Evolutionary conservation across 805 yeast genomes (phyloP), one percentile per base, ranked within the genome.

Genomic region (Metschnikowia continentalis): DNA sequence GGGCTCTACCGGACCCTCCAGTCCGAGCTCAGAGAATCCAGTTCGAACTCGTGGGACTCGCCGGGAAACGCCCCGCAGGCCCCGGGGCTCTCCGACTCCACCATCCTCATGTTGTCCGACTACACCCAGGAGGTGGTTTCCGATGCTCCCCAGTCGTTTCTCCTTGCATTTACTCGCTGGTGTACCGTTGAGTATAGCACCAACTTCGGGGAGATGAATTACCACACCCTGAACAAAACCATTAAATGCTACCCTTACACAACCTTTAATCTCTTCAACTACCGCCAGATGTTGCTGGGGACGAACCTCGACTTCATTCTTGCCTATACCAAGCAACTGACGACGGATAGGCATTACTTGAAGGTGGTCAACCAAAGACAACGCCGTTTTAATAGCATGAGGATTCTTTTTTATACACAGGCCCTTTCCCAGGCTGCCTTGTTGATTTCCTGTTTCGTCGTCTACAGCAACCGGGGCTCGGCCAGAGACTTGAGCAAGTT

Each of bases 91-190:
- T 77, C 84, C 2, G 76, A 80, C 42, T 75, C 83, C 1, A 81
- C 79, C 50, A 70, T 81, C 26, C 52, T 65, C 11, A 58, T 80
- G 5, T 61, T 81, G 35, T 67, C 78, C 1, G 63, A 67, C 13
- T 81, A 79, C 57, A 75, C 82, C 3, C 67, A 71, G 51, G 61
- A 61, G 3, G 77, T 78, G 54, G 81, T 80, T 13, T 65, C 66
- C 5, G 53, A 59, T 30, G 77, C 81, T 1, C 84, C 85, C 1
- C 82, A 81, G 58, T 74, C 66, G 51, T 69, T 79, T 5, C 54
- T 68, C 3, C 40, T 58, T 45, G 57, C 55, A 2, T 35, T 32
- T 35, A 35, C 32, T 5, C 39, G 33, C 32, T 58, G 52, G 50
- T 58, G 61, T 35, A 14, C 49, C 13, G 43, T 54, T 33, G 35